Evolutionary conservation across 2,329 filamentous ascomycete species (phyloP), one percentile per base, ranked within the genome.

Genomic region (Aureobasidium lini): DNA sequence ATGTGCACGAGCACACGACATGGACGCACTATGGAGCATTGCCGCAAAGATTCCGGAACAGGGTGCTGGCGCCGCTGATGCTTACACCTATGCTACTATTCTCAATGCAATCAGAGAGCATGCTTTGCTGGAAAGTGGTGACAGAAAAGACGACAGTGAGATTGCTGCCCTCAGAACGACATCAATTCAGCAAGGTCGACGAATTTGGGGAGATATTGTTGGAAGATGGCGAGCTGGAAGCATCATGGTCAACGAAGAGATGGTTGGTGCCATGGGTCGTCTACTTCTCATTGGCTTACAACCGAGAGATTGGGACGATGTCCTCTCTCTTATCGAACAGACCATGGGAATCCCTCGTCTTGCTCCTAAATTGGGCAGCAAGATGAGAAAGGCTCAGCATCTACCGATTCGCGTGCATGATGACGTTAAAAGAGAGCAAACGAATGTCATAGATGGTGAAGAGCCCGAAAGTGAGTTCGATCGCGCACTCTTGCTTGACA

Each of bases 241-340:
- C 54, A 66, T 97, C 15, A 67, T 79, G 50, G 78, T 97, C 18
- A 92, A 96, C 66, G 90, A 94, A 71, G 76, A 83, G 59, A 77
- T 97, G 18, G 87, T 95, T 3, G 87, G 84, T 67, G 80, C 88
- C 32, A 95, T 97, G 89, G 90, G 86, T 6, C 81, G 86, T 37
- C 66, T 96, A 3, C 77, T 97, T n/a, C 74, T 91, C 23, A 75
- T 86, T 52, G 84, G 88, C 15, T 75, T 72, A 37, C 73, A 79
- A 10, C 76, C 81, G 16, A 73, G 78, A 52, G 86, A 94, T 65
- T 85, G 81, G 71, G 83, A 87, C 62, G 84, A 90, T 66, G 77
- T 96, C 2, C 79, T 96, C 23, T 82, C 83, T 40, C 77, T 96
- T 18, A 73, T 95, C n/a, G 81, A 90, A 64, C 86, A 96, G 72